A percentile compares a stretch with the other conserved stretches of the same genome.
These are phyloP conservation scores for Chlorella ohadii DNA, from an alignment of 139 green algal species.

Conservation along the genomic window DNA sequence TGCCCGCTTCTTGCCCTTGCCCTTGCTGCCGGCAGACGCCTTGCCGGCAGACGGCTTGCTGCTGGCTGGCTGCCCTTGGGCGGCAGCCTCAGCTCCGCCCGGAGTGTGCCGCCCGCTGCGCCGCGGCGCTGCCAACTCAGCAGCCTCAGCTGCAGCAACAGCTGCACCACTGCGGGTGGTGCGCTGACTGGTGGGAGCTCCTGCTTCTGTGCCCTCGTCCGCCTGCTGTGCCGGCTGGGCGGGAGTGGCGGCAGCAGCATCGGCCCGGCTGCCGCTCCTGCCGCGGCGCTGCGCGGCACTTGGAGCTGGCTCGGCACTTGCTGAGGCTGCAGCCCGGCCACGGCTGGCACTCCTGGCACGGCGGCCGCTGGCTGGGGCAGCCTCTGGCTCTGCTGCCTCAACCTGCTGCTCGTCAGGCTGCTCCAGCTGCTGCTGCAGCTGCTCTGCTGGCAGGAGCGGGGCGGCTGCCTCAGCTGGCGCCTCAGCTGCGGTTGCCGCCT, in stretches of 20 bases:
- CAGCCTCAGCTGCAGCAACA: not conserved
- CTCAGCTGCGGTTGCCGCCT: not conserved
- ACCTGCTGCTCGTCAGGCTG: not conserved
- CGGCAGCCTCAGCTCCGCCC: too few species aligned
- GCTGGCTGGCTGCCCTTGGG: not conserved
- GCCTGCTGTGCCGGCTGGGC: not conserved
- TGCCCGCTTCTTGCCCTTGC: not conserved
- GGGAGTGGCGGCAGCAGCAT: not conserved
- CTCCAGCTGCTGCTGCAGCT: too few species aligned
- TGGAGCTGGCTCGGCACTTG: not conserved
- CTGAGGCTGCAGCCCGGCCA: not conserved
- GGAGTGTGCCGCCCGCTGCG: not conserved
- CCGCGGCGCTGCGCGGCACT: not conserved
- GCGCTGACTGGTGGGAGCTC: not conserved
- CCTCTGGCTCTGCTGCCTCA: not conserved
- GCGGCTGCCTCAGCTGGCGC: not conserved
- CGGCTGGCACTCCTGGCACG: not conserved
- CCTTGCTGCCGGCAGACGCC: not conserved
- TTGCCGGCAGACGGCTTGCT: not conserved
- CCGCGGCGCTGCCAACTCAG: not conserved
- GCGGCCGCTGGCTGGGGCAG: not conserved
- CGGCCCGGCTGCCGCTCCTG: not conserved
- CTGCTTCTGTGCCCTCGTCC: not conserved
- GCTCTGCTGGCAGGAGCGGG: not conserved
- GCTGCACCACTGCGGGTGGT: not conserved